Evolutionary conservation across 208 protist species (phyloP).

Genomic region (Herpetomonas samuelpessoai): DNA sequence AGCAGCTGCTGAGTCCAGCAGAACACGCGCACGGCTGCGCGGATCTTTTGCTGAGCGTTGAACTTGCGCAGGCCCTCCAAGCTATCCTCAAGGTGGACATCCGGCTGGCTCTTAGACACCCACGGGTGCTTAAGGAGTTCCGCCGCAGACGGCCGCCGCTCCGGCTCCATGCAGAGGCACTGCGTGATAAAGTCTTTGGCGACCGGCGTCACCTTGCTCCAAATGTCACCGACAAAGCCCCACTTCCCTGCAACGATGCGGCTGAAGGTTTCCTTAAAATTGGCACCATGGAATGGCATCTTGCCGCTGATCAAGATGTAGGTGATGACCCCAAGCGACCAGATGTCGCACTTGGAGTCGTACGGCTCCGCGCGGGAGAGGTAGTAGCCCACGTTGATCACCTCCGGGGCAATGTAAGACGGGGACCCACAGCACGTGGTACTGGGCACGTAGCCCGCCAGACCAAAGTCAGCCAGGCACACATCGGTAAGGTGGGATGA

Average conservation of each 20-base stretch:
- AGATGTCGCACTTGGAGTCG: conserved; percentile 79
- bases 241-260: conserved; percentile 58
- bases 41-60: conserved; percentile 64
- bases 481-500: conserved; percentile 78
- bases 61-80: conserved; percentile 48
- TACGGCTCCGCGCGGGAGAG: conserved; percentile 44
- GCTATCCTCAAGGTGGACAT: conserved; percentile 47
- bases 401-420: conserved; percentile 83
- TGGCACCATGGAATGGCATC: conserved; percentile 68
- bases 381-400: conserved; percentile 70
- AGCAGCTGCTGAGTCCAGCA: conserved; percentile 61
- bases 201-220: conserved; percentile 40
- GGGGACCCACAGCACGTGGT: conserved; percentile 74
- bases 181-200: conserved; percentile 59
- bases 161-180: conserved; percentile 70
- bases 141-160: conserved; percentile 53
- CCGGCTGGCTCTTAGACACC: conserved; percentile 41
- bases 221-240: conserved; percentile 48
- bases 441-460: conserved; percentile 87
- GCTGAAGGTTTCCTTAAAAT: conserved; percentile 63
- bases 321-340: conserved; percentile 83
- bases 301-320: conserved; percentile 78
- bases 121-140: conserved; percentile 66
- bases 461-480: conserved; percentile 97
- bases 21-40: conserved; percentile 63